Base-by-base conservation (phyloP, 495 filamentous ascomycete genomes). In the Usnea hakonensis region DNA sequence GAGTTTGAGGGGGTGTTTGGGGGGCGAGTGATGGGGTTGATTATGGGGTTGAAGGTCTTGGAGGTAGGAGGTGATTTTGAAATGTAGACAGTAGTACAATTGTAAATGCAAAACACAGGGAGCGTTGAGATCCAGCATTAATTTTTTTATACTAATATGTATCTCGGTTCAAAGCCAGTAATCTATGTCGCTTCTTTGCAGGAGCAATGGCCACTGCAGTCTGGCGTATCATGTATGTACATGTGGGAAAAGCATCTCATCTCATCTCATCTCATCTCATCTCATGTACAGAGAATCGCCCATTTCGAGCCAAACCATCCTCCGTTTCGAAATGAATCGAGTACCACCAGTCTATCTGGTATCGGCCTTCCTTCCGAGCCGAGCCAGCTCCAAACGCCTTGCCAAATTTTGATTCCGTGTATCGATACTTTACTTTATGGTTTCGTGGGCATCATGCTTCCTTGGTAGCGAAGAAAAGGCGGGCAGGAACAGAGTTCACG, bases 1-100 rank as follows among this genome's bases (percentile, higher is more conserved):
- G 68, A 80, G 61, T 81, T 82, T 67, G 64, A 72, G 57, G 61
- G 68, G 14, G 80, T 76, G 57, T 64, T 72, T 69, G 59, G 59
- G 35, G 0, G 40, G 0, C 10, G 26, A 23, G 0, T 36, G n/a
- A 37, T 0, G 23, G 32, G 2, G 2, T 14, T 10, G n/a, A 21
- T 1, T 14, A 30, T 10, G 10, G 21, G 23, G n/a, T n/a, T n/a
- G n/a, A n/a, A n/a, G n/a, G n/a, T n/a, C n/a, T n/a, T n/a, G n/a
- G n/a, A 16, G 1, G 19, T 33, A 50, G 1, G 1, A 26, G 48
- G 5, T 16, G 23, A 2, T 14, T 5, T 0, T 52, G 21, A 28
- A 28, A 6, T 14, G 21, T 52, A 52, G 46, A 13, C 32, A 52
- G 48, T n/a, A n/a, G n/a, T n/a, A 50, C 7, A 50, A 50, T 2